phyloP scores from a whole-genome alignment of 352 stramenopile species.

The Thraustochytrium sp. region DNA sequence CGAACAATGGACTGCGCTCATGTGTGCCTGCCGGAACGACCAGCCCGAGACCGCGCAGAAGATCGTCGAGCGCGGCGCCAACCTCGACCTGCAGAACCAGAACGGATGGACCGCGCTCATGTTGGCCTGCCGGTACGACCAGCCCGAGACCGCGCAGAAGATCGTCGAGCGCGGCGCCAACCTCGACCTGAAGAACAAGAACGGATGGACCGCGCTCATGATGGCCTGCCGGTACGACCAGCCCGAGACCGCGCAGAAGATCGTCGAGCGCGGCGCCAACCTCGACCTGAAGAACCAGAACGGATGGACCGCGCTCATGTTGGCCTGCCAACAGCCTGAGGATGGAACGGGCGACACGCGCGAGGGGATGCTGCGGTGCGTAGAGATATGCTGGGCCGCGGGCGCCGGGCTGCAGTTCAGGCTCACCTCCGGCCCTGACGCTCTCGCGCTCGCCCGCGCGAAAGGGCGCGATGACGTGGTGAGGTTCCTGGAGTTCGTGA shows the following conservation, averaged over 20 bases:
- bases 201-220: too few relatives aligned
- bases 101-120: too few relatives aligned
- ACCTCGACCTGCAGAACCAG: too few relatives aligned
- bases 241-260: not conserved
- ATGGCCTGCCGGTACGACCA: too few relatives aligned
- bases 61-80: too few relatives aligned
- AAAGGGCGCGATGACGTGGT: not conserved
- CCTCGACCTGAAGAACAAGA: too few relatives aligned
- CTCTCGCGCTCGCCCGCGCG: not conserved
- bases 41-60: too few relatives aligned
- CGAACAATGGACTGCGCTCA: too few relatives aligned
- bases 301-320: not conserved
- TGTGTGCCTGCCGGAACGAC: too few relatives aligned
- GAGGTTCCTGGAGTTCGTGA: not conserved
- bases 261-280: not conserved
- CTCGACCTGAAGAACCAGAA: not conserved
- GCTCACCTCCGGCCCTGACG: not conserved
- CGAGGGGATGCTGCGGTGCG: not conserved
- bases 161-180: too few relatives aligned
- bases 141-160: too few relatives aligned
- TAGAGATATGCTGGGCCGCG: not conserved
- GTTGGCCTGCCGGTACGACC: too few relatives aligned
- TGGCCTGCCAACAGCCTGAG: not conserved
- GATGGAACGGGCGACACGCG: not conserved
- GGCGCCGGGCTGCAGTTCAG: not conserved